phyloP scores from a whole-genome alignment of 306 rosid genomes.

The Pterocarpus macrocarpus region DNA sequence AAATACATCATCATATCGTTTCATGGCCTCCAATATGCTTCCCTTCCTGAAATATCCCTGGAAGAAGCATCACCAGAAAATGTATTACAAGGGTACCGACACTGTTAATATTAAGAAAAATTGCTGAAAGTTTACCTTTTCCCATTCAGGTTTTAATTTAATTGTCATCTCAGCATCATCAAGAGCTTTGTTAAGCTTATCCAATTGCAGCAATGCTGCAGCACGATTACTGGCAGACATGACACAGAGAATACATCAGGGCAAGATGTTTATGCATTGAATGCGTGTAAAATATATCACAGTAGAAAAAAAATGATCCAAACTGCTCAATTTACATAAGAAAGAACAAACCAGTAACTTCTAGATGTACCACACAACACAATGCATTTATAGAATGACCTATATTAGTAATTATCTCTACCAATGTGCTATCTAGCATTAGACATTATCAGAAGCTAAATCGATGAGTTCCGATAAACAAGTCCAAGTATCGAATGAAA shows the following conservation, averaged over 20 bases:
- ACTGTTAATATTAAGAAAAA: constrained; percentile 12
- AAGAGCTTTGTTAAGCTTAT: constrained; percentile 92
- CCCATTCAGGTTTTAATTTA: constrained; percentile 91
- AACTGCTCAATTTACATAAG: constrained; percentile 12
- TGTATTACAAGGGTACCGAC: constrained; percentile 38
- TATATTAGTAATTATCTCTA: neutral
- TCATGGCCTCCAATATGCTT: constrained; percentile 94
- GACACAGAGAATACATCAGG: constrained; percentile 44
- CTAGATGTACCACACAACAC: neutral
- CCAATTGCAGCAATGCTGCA: constrained; percentile 95
- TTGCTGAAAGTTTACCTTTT: constrained; percentile 65
- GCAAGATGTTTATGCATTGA: constrained; percentile 21
- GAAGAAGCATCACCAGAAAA: constrained; percentile 38
- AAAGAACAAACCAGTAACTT: constrained; percentile 24
- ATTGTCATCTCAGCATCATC: constrained; percentile 96
- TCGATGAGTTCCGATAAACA: neutral
- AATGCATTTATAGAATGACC: neutral
- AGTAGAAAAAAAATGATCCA: constrained; percentile 5
- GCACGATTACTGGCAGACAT: constrained; percentile 86
- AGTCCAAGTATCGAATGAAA: constrained; percentile 25
- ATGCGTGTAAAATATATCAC: constrained; percentile 3
- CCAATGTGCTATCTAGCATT: constrained; percentile 34
- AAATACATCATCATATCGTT: constrained; percentile 85
- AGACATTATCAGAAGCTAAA: constrained; percentile 32
- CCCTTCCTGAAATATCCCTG: constrained; percentile 99